These are phyloP conservation scores for Hirsutella thompsonii DNA, from an alignment of 2,329 filamentous ascomycete genomes.

Conservation along the genomic window DNA sequence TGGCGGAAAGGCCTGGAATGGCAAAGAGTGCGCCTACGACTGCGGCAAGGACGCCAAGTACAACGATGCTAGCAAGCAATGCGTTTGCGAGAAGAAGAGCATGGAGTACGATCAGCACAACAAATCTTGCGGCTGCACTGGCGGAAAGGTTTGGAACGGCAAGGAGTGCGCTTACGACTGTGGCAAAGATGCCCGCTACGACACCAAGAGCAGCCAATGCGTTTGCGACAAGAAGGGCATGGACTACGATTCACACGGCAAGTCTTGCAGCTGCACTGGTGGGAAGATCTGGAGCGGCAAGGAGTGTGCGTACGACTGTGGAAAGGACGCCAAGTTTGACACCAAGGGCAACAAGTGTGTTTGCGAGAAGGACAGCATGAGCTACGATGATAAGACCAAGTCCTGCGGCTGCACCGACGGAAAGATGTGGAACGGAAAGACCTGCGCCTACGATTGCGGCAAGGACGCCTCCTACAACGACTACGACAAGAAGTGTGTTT, in stretches of 20 bases:
- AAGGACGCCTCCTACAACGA: not conserved
- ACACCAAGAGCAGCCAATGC: not conserved
- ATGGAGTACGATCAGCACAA: not conserved
- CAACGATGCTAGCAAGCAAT: not conserved
- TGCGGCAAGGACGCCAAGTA: conserved; percentile 2
- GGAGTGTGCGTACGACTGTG: conserved; percentile 3
- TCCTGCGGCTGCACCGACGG: not conserved
- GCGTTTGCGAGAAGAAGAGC: conserved; percentile 1
- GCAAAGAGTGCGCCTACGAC: not conserved
- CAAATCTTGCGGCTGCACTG: conserved; percentile 1
- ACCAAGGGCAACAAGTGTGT: not conserved
- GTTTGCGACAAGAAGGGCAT: conserved; percentile 1
- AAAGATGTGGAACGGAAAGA: not conserved
- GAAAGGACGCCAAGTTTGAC: conserved; percentile 3
- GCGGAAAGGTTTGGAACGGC: not conserved
- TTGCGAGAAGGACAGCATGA: not conserved
- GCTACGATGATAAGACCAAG: not conserved
- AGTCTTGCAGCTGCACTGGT: conserved; percentile 2
- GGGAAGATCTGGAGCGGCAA: conserved; percentile 1
- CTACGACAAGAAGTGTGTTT: conserved; percentile 1
- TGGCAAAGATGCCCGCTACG: conserved; percentile 1
- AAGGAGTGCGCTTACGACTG: not conserved
- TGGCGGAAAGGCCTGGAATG: not conserved
- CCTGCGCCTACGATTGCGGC: not conserved
- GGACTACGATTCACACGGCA: conserved; percentile 1